phyloP scores from a whole-genome alignment of 345 rosid genomes.

The Camelina hispida region DNA sequence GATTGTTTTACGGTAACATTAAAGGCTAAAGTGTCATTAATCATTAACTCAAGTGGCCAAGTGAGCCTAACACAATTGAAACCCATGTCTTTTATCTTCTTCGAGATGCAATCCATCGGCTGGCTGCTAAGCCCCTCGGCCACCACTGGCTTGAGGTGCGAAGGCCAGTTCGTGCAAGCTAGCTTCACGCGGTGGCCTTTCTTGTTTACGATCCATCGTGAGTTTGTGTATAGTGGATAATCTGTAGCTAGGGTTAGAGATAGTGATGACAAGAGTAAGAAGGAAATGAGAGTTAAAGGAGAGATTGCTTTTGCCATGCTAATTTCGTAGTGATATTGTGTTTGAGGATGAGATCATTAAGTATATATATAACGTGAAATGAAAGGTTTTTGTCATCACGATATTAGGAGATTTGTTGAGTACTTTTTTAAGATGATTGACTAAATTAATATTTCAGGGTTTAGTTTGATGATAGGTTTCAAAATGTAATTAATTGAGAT shows the following conservation, averaged over 20 bases:
- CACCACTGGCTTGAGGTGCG: slow-evolving; percentile 65
- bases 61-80: slow-evolving; percentile 79
- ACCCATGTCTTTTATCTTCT: slow-evolving; percentile 49
- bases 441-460: slow-evolving; percentile 16
- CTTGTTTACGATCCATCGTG: slow-evolving; percentile 65
- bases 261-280: slow-evolving; percentile 26
- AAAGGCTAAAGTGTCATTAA: slow-evolving; percentile 57
- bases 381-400: slow-evolving; percentile 17
- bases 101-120: slow-evolving; percentile 55
- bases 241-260: slow-evolving; percentile 8
- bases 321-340: slow-evolving; percentile 15
- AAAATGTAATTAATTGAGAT: not conserved
- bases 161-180: slow-evolving; percentile 71
- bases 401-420: slow-evolving; percentile 30
- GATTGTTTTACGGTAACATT: slow-evolving; percentile 63
- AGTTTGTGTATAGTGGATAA: slow-evolving; percentile 56
- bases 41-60: slow-evolving; percentile 71
- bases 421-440: not conserved
- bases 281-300: not conserved
- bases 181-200: slow-evolving; percentile 64
- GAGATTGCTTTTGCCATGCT: slow-evolving; percentile 31
- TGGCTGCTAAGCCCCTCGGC: slow-evolving; percentile 82
- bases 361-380: slow-evolving; percentile 7
- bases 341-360: not conserved
- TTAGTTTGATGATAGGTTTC: slow-evolving; percentile 22